Evolutionary conservation across 2,329 filamentous ascomycete genomes (phyloP), one percentile per base, ranked within the genome.

Genomic region (Alternaria gaisen): DNA sequence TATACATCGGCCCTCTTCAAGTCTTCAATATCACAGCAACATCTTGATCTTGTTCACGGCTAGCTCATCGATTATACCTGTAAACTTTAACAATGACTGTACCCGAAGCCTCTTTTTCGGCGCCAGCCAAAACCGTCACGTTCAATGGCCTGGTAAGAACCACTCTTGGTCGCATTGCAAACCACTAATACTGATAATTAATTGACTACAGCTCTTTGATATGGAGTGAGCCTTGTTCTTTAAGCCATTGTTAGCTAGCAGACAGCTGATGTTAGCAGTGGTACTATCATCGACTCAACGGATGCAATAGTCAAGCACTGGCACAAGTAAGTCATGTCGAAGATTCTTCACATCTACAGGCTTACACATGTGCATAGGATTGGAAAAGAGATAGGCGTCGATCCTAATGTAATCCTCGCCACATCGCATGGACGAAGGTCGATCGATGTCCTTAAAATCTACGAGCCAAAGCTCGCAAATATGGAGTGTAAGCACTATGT

Each of bases 341-440:
- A 40, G 22, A 32, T 36, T 8, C 28, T 12, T 43, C 48, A n/a
- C 22, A 40, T 18, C 9, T 41, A 14, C 10, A 48, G 32, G 44
- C 64, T 73, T 18, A 74, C 46, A 18, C 41, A 20, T 7, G n/a
- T 47, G 20, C 12, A 41, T 72, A 92, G 90, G n/a, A 86, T 94
- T 66, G 94, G 91, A 51, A 85, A 86, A 10, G 92, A 97, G 76
- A 90, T 98, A 72, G 92, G 92, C 24, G 90, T 97, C 22, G 88
- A 92, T 67, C 91, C 92, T n/a, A 85, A 90, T 48, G 87, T 90
- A 46, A 98, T 99, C 71, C 86, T 98, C 26, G 86, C 92, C 72
- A 97, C 93, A 10, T 97, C 93, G 5, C 95, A 99, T 80, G 95
- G 95, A 63, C 88, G 94, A 61, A 85, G 95, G 60, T 93, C 89